Conservation (phyloP, 352 stramenopile genomes). For the Salisapilia sapeloensis region DNA sequence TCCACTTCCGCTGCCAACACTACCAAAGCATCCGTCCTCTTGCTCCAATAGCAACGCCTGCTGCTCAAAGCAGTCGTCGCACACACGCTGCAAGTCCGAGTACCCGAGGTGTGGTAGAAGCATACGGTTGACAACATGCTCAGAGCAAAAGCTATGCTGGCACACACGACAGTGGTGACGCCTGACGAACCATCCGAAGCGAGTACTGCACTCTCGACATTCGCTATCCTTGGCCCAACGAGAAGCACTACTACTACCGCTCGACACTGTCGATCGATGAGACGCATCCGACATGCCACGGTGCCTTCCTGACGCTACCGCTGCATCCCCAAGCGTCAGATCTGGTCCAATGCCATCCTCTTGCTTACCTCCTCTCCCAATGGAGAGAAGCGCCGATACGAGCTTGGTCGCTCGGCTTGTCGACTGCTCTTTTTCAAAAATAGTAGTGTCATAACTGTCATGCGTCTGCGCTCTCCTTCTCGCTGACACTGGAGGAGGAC, state of each 20-base stretch:
- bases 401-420: too few species aligned
- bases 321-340: slow-evolving; percentile 4
- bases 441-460: not conserved
- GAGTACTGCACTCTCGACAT: slow-evolving; percentile 55
- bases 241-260: slow-evolving; percentile 17
- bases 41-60: too few species aligned
- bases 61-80: slow-evolving; percentile 65
- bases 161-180: slow-evolving; percentile 75
- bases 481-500: slow-evolving; percentile 3
- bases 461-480: slow-evolving; percentile 2
- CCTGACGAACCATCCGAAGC: slow-evolving; percentile 47
- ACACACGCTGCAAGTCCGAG: slow-evolving; percentile 58
- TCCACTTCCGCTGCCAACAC: too few species aligned
- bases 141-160: slow-evolving; percentile 72
- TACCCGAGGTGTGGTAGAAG: slow-evolving; percentile 52
- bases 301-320: slow-evolving; percentile 13
- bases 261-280: slow-evolving; percentile 7
- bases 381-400: too few species aligned
- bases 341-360: too few species aligned
- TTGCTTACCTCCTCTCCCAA: too few species aligned
- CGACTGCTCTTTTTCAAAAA: slow-evolving; percentile 3
- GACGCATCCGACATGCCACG: slow-evolving; percentile 6
- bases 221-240: slow-evolving; percentile 48
- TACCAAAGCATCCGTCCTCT: too few species aligned
- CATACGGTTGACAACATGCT: slow-evolving; percentile 63